A percentile compares a stretch with the other conserved stretches of the same genome.
These are phyloP conservation scores for Wallacemonas sp. DNA, from an alignment of 208 protist genomes.

Conservation along the genomic window DNA sequence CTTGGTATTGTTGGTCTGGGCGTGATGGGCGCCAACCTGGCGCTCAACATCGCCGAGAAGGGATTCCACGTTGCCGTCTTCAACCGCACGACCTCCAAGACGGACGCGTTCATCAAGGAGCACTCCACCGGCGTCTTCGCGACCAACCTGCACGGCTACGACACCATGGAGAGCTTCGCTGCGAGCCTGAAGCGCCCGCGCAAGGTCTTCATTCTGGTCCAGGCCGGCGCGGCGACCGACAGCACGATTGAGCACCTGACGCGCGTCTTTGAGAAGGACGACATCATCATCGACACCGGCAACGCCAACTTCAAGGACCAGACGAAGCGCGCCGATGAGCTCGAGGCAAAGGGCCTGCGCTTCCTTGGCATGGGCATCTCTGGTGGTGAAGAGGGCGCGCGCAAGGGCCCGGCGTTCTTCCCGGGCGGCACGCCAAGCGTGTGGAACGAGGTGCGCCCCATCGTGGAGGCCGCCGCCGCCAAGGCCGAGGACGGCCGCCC, in stretches of 20 bases:
- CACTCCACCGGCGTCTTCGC: conserved; percentile 47
- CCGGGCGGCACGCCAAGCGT: conserved; percentile 94
- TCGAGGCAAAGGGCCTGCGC: conserved; percentile 86
- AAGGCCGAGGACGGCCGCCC: conserved; percentile 94
- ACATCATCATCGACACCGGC: conserved; percentile 97
- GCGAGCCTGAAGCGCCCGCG: conserved; percentile 90
- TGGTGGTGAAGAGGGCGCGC: conserved; percentile 98
- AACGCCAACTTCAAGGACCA: conserved; percentile 97
- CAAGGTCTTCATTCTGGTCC: conserved; percentile 96
- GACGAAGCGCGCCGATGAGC: conserved; percentile 79
- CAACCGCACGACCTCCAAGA: conserved; percentile 92
- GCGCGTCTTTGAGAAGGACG: conserved; percentile 75
- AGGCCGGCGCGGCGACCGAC: conserved; percentile 96
- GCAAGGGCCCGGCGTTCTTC: conserved; percentile 98
- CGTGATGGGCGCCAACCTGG: conserved; percentile 99
- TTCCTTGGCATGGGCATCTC: conserved; percentile 98
- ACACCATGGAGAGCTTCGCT: conserved; percentile 78
- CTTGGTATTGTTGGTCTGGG: conserved; percentile 97
- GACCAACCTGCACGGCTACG: conserved; percentile 69
- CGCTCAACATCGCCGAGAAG: conserved; percentile 97
- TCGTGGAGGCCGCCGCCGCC: conserved; percentile 96
- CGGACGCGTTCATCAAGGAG: conserved; percentile 86
- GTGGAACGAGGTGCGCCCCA: conserved; percentile 93
- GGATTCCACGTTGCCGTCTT: conserved; percentile 94
- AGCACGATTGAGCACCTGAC: conserved; percentile 92